Conservation (phyloP, 768 basidiomycete species). For the Calocybe cyanea region DNA sequence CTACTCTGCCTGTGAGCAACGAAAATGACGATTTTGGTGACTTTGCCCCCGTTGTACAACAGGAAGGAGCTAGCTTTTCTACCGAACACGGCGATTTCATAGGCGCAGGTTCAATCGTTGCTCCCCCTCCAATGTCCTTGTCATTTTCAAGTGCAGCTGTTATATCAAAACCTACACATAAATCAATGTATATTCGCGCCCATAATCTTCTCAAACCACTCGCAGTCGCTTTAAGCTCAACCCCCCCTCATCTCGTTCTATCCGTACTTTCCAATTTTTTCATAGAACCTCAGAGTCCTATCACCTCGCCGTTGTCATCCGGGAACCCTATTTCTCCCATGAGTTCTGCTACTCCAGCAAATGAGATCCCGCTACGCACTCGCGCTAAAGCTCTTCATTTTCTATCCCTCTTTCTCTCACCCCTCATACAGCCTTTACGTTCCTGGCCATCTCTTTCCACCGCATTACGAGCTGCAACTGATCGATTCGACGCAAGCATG, state of each 20-base stretch:
- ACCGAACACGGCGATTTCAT: conserved; percentile 3
- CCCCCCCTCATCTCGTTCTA: conserved; percentile 66
- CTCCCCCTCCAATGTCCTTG: conserved; percentile 11
- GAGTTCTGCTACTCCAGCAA: conserved; percentile 3
- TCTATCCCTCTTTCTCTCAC: conserved; percentile 73
- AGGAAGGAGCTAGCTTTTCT: conserved; percentile 1
- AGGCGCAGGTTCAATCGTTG: conserved; percentile 15
- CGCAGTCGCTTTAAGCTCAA: conserved; percentile 44
- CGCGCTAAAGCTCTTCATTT: conserved; percentile 71
- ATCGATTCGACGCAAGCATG: conserved; percentile 83
- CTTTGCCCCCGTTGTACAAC: conserved; percentile 8
- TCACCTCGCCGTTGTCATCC: conserved; percentile 15
- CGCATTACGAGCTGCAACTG: conserved; percentile 73
- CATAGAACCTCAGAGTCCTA: background rate
- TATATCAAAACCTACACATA: conserved; percentile 27
- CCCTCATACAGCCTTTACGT: conserved; percentile 64
- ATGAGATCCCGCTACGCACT: conserved; percentile 36
- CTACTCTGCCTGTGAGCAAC: conserved; percentile 7
- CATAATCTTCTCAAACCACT: conserved; percentile 63
- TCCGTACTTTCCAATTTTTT: conserved; percentile 46
- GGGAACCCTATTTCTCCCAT: conserved; percentile 1
- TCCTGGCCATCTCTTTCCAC: conserved; percentile 59
- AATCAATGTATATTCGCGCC: conserved; percentile 55
- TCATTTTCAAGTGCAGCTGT: conserved; percentile 16
- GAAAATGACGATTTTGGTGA: conserved; percentile 18